Percentiles rank a stretch among this genome's conserved stretches.
Evolutionary conservation across 139 green algal genomes (phyloP).

Genomic region (Chloropicon primus): DNA sequence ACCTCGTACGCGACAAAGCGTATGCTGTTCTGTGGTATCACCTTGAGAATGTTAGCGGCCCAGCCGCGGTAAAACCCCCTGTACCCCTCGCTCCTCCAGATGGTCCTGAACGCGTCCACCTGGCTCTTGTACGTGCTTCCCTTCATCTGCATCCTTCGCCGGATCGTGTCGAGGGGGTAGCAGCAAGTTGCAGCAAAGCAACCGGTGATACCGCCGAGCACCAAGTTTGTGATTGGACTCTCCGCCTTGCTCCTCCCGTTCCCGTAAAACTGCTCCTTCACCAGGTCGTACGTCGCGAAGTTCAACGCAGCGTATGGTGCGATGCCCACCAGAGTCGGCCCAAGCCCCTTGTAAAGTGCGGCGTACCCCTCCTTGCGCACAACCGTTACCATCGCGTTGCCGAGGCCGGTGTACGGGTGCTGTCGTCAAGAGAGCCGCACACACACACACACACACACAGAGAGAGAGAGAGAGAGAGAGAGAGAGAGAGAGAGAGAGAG

Average conservation of each 20-base stretch:
- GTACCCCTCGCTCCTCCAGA: conserved; percentile 50
- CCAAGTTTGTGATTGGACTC: conserved; percentile 46
- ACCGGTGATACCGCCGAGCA: conserved; percentile 49
- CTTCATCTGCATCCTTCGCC: conserved; percentile 83
- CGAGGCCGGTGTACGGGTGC: conserved; percentile 30
- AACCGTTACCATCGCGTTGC: conserved; percentile 41
- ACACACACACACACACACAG: no score
- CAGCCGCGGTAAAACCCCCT: conserved; percentile 80
- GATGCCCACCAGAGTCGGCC: conserved; percentile 83
- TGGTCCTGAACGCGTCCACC: conserved; percentile 48
- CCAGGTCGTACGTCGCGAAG: conserved; percentile 83
- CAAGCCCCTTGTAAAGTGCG: conserved; percentile 74
- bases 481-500: no score
- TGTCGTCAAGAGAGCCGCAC: neutral
- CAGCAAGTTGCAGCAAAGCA: conserved; percentile 61
- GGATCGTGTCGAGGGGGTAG: conserved; percentile 84
- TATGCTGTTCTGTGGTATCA: conserved; percentile 80
- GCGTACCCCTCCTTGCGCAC: conserved; percentile 45
- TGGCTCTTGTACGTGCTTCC: conserved; percentile 57
- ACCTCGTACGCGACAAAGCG: conserved; percentile 74
- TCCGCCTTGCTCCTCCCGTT: conserved; percentile 30
- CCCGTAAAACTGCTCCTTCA: conserved; percentile 57
- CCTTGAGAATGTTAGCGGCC: conserved; percentile 78
- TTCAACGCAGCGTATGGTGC: conserved; percentile 92
- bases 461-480: no score